Percentiles rank a stretch among this genome's conserved stretches.
Evolutionary conservation across 768 basidiomycete species (phyloP).

Genomic region (Amyloporia xantha): DNA sequence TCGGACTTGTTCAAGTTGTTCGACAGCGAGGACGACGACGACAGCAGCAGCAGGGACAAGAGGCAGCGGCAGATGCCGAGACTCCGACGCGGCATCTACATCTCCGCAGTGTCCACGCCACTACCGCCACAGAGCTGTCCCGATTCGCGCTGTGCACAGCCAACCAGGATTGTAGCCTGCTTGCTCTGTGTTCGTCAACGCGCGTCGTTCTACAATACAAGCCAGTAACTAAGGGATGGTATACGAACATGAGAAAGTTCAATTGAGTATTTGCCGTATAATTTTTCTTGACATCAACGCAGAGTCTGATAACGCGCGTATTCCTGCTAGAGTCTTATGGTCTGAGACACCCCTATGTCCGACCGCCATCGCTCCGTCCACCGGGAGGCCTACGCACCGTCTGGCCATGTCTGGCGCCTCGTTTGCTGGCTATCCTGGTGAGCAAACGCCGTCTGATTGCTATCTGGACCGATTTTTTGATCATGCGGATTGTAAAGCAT

Average conservation of each 20-base stretch:
- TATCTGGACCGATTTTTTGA: neutral
- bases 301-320: neutral
- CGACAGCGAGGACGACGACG: neutral
- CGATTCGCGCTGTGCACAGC: neutral
- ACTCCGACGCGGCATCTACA: neutral
- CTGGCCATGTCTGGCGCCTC: neutral
- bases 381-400: neutral
- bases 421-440: neutral
- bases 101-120: neutral
- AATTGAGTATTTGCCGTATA: neutral
- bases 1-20: neutral
- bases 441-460: neutral
- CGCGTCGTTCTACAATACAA: neutral
- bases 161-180: neutral
- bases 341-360: neutral
- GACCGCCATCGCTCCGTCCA: neutral
- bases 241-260: neutral
- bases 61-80: neutral
- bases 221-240: neutral
- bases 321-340: neutral
- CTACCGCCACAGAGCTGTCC: neutral
- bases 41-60: neutral
- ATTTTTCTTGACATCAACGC: neutral
- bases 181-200: neutral
- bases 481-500: constrained; percentile 1